phyloP scores from a whole-genome alignment of 2,329 filamentous ascomycete genomes.

The Xylariomycetidae sp. region DNA sequence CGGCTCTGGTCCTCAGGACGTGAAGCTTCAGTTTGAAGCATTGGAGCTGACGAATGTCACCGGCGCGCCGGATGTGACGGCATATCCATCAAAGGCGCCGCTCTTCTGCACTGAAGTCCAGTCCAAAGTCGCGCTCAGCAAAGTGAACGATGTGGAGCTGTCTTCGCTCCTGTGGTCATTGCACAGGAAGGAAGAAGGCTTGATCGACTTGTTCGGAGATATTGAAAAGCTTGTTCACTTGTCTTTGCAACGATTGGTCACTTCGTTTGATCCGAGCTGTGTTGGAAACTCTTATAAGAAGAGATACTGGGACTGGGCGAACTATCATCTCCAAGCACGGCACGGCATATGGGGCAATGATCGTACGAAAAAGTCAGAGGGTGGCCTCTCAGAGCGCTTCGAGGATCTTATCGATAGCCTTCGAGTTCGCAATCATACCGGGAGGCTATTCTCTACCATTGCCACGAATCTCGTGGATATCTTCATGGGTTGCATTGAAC shows the following conservation, averaged over 20 bases:
- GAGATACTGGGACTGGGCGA: slow-evolving; percentile 7
- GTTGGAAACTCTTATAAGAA: slow-evolving; percentile 1
- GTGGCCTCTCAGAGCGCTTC: background rate
- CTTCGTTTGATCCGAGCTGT: background rate
- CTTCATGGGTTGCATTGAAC: slow-evolving; percentile 1
- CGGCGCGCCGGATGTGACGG: too few species aligned
- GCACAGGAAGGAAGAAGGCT: background rate
- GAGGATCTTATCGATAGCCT: slow-evolving; percentile 3
- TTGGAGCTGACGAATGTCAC: too few species aligned
- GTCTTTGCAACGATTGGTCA: slow-evolving; percentile 1
- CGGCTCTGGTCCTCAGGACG: too few species aligned
- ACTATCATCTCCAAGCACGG: slow-evolving; percentile 6
- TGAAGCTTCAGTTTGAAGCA: too few species aligned
- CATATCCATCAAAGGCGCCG: too few species aligned
- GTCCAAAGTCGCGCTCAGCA: slow-evolving; percentile 5
- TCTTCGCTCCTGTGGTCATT: background rate
- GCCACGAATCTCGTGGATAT: slow-evolving; percentile 4
- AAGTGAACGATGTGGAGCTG: background rate
- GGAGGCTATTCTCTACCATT: slow-evolving; percentile 3
- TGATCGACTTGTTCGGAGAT: slow-evolving; percentile 4
- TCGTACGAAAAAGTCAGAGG: too few species aligned
- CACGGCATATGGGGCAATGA: too few species aligned
- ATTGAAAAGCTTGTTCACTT: slow-evolving; percentile 3
- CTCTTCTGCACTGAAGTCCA: too few species aligned
- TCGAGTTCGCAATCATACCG: slow-evolving; percentile 1